Base-by-base conservation (phyloP, 768 basidiomycete species). In the Boletus vinaceobasis region DNA sequence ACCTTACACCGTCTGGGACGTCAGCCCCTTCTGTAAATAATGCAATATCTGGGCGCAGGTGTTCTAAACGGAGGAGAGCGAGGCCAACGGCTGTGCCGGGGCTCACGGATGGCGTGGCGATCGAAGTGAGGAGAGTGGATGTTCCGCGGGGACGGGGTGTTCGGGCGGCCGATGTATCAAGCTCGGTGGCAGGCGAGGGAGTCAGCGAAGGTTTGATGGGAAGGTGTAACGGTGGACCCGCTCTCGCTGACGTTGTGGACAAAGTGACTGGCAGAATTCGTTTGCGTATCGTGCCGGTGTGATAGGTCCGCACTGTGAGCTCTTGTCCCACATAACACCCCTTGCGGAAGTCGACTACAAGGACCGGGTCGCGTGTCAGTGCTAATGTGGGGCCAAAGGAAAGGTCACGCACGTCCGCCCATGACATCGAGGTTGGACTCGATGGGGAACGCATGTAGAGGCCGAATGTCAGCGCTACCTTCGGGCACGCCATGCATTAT, bases 311-410 rank as follows among this genome's bases (percentile, higher is more conserved):
- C 7, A 97, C 95, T 0, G 95, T 98, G 38, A 98, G 77, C 65
- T 98, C 97, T 76, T 99, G 97, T 9, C 97, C 97, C 6, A 98
- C 87, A 66, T 98, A 98, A 67, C 97, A 99, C 3, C 97, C 97
- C 74, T 99, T 99, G 53, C 91, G 78, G 70, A 97, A 98, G 72
- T 98, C 93, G 67, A 98, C 95, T 88, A 78, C 27, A 45, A 29
- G 59, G 26, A 57, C 29, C 39, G 39, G 44, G 14, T 26, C 10
- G 36, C 13, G 35, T 3, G 43, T 59, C 40, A 63, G 37, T 32
- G 49, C 43, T 40, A 1, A 17, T 31, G 17, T 19, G 42, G 17
- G 27, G 38, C 13, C 4, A 37, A 9, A 38, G 50, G n/a, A 27
- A 48, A 48, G 23, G 45, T 33, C 27, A 78, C 88, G 72, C 64